Evolutionary conservation across 176 grass and related monocot species (phyloP), one percentile per base, ranked within the genome.

Genomic region (Dactylis glomerata): DNA sequence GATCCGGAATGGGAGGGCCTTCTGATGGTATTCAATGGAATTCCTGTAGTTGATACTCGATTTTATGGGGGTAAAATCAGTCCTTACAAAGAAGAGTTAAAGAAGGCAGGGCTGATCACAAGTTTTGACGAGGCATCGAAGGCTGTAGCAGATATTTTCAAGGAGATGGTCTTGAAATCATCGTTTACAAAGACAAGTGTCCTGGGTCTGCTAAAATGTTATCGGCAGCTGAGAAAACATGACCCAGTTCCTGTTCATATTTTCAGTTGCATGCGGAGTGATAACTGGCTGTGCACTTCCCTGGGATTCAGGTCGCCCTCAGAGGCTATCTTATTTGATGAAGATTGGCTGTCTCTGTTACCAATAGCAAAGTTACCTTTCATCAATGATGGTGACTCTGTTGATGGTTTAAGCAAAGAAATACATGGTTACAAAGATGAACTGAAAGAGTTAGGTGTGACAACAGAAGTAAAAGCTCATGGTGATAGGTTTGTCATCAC

Each of bases 251-350:
- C 84, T 70, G 12, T 44, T 55, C 76, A 75, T 41, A 56, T 95
- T 68, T 69, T 83, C 11, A 56, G 40, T 1, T 84, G 63, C 30
- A 88, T 91, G 87, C 40, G 8, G 14, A 59, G 0, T 0, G 81
- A 90, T 22, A 84, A 92, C 28, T 97, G 94, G 94, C 19, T 97
- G 28, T 16, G 49, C 62, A 97, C 94, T 22, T 61, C 67, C 23
- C n/a, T 89, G 62, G 94, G 91, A 34, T 92, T 86, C 24, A 85
- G 15, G 83, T 79, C 82, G 80, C 89, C 94, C 0, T 28, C 0
- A 4, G 79, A 75, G 13, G 70, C 87, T 30, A 89, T 97, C 68
- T 57, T 97, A 9, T 88, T 65, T 73, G 27, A 78, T 84, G 68
- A 83, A 17, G 44, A 63, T 20, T 93, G 91, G 94, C 11, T 79